These are phyloP conservation scores for Jamesozyma jinghongensis DNA, from an alignment of 805 yeast species.

Conservation along the genomic window DNA sequence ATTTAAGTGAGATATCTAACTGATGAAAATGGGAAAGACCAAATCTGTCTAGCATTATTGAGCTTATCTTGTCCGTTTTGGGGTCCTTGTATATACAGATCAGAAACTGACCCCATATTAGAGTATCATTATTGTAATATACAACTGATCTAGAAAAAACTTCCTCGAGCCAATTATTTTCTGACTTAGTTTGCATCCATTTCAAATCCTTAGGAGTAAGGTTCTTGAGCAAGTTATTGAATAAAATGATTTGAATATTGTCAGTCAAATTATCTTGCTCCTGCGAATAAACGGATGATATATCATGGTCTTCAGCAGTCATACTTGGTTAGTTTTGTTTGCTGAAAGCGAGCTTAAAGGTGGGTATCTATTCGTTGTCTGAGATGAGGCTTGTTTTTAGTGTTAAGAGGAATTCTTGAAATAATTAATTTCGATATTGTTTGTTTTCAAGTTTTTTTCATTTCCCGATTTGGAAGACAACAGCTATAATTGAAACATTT, in stretches of 20 bases:
- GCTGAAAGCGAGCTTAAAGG: too few relatives aligned
- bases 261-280: neutral
- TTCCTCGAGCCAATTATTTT: constrained; percentile 13
- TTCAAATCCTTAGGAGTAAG: constrained; percentile 1
- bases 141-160: constrained; percentile 18
- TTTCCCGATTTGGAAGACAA: too few relatives aligned
- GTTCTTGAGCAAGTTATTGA: constrained; percentile 9
- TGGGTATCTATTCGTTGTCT: too few relatives aligned
- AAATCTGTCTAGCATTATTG: constrained; percentile 49
- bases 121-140: constrained; percentile 19
- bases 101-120: constrained; percentile 26
- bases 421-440: too few relatives aligned
- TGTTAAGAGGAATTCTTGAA: too few relatives aligned
- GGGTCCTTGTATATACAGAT: constrained; percentile 17
- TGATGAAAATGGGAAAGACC: constrained; percentile 57
- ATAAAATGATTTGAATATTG: constrained; percentile 1
- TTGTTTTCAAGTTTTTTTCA: too few relatives aligned
- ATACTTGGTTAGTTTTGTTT: too few relatives aligned
- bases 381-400: too few relatives aligned
- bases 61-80: constrained; percentile 36
- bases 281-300: constrained; percentile 12
- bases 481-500: too few relatives aligned
- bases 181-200: constrained; percentile 5
- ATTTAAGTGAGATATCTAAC: constrained; percentile 47
- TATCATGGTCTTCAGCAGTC: neutral